Base-by-base conservation (phyloP, 352 stramenopile genomes). In the Globisporangium spiculum region DNA sequence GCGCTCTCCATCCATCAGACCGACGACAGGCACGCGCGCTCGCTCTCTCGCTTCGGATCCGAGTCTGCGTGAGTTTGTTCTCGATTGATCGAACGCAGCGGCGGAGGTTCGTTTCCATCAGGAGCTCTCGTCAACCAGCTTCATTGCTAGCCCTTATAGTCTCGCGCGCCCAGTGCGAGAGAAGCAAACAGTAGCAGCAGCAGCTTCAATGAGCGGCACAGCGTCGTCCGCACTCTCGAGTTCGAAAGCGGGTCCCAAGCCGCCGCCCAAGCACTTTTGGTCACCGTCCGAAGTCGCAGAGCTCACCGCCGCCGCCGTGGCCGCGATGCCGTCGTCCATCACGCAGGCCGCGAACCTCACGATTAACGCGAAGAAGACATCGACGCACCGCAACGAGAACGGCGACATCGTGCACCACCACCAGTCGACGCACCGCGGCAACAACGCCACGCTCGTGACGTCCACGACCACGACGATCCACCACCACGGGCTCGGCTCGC, bases 381-480 rank as follows among this genome's bases (percentile, higher is more conserved):
- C 78, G 59, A 90, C 79, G 22, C 83, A 86, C 61, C 84, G 84
- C 48, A 78, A 84, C 1, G 84, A 92, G 66, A 91, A 91, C 66
- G 82, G 82, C 26, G 84, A 89, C 66, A 92, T 92, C 66, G 80
- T 92, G 64, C 84, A 92, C 68, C 83, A 86, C 67, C 84, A 90
- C 66, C 84, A 90, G 67, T 83, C 84, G 60, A 92, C 82, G n/a
- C 84, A 92, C 64, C 72, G 81, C 38, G 84, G 77, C 38, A 86
- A 77, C 34, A 92, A 90, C 72, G 81, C 84, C 16, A 90, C 84
- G 52, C 74, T 92, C 34, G 81, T 92, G 63, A 92, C 84, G 59
- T 92, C 84, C 5, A 92, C 84, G 57, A 92, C 84, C 26, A 92
- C 84, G 48, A 92, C 84, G 55, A 92, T 92, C 76, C 84, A 90